Evolutionary conservation across 139 green algal genomes (phyloP).

Genomic region (Microglena sp.): DNA sequence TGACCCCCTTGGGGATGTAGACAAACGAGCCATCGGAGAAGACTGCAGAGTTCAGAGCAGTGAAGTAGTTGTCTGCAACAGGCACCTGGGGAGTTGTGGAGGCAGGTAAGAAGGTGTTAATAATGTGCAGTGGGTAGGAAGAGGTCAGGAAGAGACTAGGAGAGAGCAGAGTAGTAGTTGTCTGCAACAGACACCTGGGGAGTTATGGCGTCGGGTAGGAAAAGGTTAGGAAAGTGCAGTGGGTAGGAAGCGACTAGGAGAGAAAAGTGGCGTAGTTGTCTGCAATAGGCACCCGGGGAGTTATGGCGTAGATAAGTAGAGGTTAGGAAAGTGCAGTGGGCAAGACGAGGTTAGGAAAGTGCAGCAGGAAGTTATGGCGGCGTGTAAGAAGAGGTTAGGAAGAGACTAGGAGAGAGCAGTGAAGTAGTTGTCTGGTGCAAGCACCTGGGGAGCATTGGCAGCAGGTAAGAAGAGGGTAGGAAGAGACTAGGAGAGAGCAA

Average conservation of each 20-base stretch:
- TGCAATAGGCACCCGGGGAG: conserved; percentile 65
- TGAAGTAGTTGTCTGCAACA: conserved; percentile 95
- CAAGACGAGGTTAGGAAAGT: too few species aligned
- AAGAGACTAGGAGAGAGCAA: too few species aligned
- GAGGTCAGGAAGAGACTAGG: too few species aligned
- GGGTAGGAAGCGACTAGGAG: too few species aligned
- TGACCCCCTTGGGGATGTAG: conserved; percentile 94
- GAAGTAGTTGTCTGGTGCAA: conserved; percentile 95
- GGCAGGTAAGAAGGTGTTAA: not conserved
- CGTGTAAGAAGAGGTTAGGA: too few species aligned
- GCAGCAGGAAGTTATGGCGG: too few species aligned
- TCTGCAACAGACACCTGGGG: conserved; percentile 79
- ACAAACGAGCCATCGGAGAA: conserved; percentile 98
- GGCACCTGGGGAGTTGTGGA: conserved; percentile 59
- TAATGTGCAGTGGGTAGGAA: not conserved
- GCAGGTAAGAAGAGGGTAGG: not conserved
- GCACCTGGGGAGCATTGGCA: conserved; percentile 50
- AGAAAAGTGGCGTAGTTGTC: conserved; percentile 99
- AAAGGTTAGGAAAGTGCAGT: not conserved
- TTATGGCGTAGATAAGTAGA: not conserved
- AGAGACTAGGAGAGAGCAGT: too few species aligned
- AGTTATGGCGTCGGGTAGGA: not conserved
- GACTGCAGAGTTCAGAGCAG: conserved; percentile 93
- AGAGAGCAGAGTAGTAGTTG: conserved; percentile 98
- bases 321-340: not conserved